Base-by-base conservation (phyloP, 257 asterid species). In the Fraxinus americana region DNA sequence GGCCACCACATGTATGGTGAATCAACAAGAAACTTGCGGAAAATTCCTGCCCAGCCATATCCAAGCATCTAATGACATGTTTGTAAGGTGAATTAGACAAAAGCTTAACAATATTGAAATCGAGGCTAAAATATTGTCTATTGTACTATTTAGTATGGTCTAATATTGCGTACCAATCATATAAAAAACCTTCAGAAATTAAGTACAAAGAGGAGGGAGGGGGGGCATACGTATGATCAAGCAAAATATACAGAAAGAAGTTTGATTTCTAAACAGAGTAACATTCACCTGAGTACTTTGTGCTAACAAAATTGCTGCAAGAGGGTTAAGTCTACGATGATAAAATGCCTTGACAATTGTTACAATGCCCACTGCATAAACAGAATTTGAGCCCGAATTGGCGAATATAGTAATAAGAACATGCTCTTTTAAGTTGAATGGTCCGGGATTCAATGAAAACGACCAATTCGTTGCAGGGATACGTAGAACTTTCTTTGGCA, bases 1-100 rank as follows among this genome's bases (percentile, higher is more conserved):
- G 96, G 96, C 94, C 96, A 91, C 96, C 96, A 91, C 96, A 91
- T 91, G 86, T 91, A 88, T 0, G 96, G 96, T 0, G 96, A 91
- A 70, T 91, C 96, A 2, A 91, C 91, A 0, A 91, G 89, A 69
- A 81, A 91, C 69, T 86, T 91, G 16, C 94, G 80, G 78, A 88
- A 91, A 19, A 91, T 76, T 1, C 94, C 96, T 11, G 96, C 96
- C 96, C 93, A 91, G 1, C 94, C 96, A 43, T 89, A 91, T 16
- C 96, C 96, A 25, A 91, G 91, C 89, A 91, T 45, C 96, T 89
- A 38, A 35, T 16, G 16, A 57, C 19, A 48, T 12, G 36, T 63
- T 63, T 23, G 48, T 36, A 30, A 12, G 5, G 54, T 19, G 11
- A 57, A 57, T 57, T 6, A 57, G 63, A 54, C 63, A 32, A 54